A percentile compares a stretch with the other conserved stretches of the same genome.
Conservation (phyloP, 148 eudicot genomes). For the Rhododendron kiyosumense region DNA sequence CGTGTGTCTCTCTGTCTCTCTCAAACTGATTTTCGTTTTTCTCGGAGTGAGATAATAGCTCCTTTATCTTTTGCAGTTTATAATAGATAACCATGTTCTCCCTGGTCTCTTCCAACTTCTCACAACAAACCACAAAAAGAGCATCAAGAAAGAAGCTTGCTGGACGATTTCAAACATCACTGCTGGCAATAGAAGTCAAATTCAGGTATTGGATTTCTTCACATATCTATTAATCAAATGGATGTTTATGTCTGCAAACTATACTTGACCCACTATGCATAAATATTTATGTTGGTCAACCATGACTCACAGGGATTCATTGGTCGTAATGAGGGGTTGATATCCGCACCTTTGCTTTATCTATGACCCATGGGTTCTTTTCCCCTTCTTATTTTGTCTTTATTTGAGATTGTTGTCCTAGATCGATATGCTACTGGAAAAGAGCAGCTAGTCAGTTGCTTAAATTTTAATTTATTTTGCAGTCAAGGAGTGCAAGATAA, state of each 20-base stretch:
- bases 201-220: conserved; percentile 48
- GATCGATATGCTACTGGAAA: background rate
- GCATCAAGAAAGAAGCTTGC: conserved; percentile 84
- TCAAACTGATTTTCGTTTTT: background rate
- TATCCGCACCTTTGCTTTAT: background rate
- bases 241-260: background rate
- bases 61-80: conserved; percentile 39
- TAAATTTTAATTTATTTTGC: background rate
- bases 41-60: background rate
- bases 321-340: background rate
- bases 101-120: conserved; percentile 64
- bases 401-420: background rate
- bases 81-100: conserved; percentile 66
- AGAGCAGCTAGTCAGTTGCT: background rate
- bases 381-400: background rate
- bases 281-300: background rate
- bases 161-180: conserved; percentile 87
- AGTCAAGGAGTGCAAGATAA: background rate
- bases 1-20: background rate
- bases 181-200: conserved; percentile 71
- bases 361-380: background rate
- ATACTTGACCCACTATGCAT: background rate
- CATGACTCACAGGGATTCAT: background rate
- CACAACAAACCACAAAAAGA: conserved; percentile 61
- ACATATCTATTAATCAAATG: background rate